Base-by-base conservation (phyloP, 139 green algal genomes). In the Haematococcus lacustris region DNA sequence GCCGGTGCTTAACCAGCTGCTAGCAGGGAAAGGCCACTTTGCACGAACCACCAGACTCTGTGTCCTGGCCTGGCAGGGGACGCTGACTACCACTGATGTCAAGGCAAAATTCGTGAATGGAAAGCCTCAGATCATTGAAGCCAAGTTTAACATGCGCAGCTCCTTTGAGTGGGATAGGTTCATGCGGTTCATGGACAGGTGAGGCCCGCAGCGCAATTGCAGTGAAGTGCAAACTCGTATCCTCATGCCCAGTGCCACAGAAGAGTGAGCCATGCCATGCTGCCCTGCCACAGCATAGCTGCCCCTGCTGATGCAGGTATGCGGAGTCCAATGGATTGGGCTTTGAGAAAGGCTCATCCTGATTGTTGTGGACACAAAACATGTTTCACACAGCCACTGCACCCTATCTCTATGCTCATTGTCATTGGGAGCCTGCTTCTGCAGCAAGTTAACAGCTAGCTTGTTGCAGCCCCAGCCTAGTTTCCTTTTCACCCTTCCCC, bases 121-220 rank as follows among this genome's bases (percentile, higher is more conserved):
- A 65, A 97, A 97, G 84, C 92, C 92, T 6, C 84, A 85, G 50
- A 13, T 72, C 30, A 94, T 96, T 73, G 91, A 96, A 81, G 91
- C 91, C 3, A 73, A 73, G 34, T 91, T 91, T 69, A 75, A 85
- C 13, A 91, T 95, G 85, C 73, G 83, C 57, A 90, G 65, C 72
- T 76, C 83, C 33, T 88, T 91, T 73, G 92, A 98, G 60, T 98
- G 92, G 90, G 90, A 98, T 70, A 75, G 94, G 23, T 98, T 98
- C 82, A 97, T 98, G 86, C 82, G 95, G 0, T 99, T 99, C 88
- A 99, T 99, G 95, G 94, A 98, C 84, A 75, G 94, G 34, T 98
- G 51, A 57, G 47, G 47, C 13, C 13, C 47, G 43, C 9, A 17
- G 43, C 17, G 43, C 9, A 53, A 17, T 53, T 17, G 43, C 9